Evolutionary conservation across 352 stramenopile species (phyloP).

Genomic region (Pythium plurisporium): DNA sequence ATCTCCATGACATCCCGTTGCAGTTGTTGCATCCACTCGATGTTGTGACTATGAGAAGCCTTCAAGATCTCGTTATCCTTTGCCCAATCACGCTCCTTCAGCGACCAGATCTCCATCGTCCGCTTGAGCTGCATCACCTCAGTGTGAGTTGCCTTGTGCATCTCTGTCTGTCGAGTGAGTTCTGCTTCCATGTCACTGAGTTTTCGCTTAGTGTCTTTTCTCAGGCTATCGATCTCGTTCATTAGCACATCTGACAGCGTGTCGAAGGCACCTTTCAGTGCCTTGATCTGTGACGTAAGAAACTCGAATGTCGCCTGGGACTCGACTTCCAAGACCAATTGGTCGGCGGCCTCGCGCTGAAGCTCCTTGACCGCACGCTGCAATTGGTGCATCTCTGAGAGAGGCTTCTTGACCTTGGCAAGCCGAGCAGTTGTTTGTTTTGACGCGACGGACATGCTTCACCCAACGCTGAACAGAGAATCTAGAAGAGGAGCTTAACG

Average conservation of each 20-base stretch:
- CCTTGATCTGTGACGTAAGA: constrained; percentile 69
- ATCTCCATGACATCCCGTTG: constrained; percentile 77
- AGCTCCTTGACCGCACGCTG: constrained; percentile 73
- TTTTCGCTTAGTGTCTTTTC: constrained; percentile 61
- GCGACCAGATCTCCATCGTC: constrained; percentile 70
- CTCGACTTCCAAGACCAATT: constrained; percentile 71
- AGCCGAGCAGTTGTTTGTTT: constrained; percentile 54
- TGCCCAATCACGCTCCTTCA: constrained; percentile 81
- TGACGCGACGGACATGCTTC: constrained; percentile 37
- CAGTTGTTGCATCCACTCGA: constrained; percentile 86
- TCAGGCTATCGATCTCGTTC: constrained; percentile 62
- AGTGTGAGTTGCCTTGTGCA: constrained; percentile 53
- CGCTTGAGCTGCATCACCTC: constrained; percentile 75
- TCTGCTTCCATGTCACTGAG: constrained; percentile 58
- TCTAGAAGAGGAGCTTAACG: not conserved
- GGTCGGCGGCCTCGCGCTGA: constrained; percentile 66
- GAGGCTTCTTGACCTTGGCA: constrained; percentile 76
- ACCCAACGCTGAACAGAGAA: not conserved
- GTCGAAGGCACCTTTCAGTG: constrained; percentile 68
- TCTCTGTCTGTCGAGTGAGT: constrained; percentile 45
- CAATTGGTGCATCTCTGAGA: constrained; percentile 80
- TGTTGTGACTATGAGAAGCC: constrained; percentile 70
- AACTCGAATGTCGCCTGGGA: constrained; percentile 84
- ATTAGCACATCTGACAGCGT: constrained; percentile 79
- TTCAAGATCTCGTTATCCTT: constrained; percentile 87